Evolutionary conservation across 495 filamentous ascomycete genomes (phyloP), one percentile per base, ranked within the genome.

Genomic region (Penicillium silybi): DNA sequence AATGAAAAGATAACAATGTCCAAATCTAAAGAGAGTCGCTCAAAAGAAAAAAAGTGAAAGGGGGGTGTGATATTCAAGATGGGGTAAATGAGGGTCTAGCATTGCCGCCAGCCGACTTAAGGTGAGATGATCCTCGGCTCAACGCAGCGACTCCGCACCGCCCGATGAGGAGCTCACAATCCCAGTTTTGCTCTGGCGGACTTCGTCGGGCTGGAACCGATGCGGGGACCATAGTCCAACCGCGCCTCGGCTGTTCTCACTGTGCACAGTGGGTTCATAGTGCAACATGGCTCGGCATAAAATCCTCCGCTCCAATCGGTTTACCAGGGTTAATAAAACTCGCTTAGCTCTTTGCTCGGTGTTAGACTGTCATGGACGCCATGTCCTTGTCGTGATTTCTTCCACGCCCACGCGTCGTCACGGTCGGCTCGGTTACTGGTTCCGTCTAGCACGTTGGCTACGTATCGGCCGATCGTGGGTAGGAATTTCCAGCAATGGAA

Each of bases 401-500:
- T 49, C 48, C 56, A 55, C n/a, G 20, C 25, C 56, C 47, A 54
- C 10, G 42, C 41, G 10, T 20, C 23, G 37, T 59, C 52, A 17
- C 39, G 41, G 11, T 52, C 47, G 25, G 44, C 40, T 15, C 55
- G 50, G 29, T 58, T 58, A n/a, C 43, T 52, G 15, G 19, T 17
- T 11, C 41, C 52, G 16, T 72, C 53, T 8, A 82, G 57, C 69
- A 80, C 66, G 32, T 74, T 54, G 4, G 74, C 66, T 4, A 83
- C 74, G 53, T 80, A 80, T 15, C 69, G 58, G 2, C 80, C 78
- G 39, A 82, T 64, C 10, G 71, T 71, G 1, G 78, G 75, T 20
- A 81, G 59, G 60, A 82, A 82, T 59, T 82, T 82, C 68, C 71
- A 82, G 44, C 66, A 67, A 52, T 72, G 73, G 29, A 66, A 71